phyloP scores from a whole-genome alignment of 208 protist genomes.

The Trypanosoma theileri region DNA sequence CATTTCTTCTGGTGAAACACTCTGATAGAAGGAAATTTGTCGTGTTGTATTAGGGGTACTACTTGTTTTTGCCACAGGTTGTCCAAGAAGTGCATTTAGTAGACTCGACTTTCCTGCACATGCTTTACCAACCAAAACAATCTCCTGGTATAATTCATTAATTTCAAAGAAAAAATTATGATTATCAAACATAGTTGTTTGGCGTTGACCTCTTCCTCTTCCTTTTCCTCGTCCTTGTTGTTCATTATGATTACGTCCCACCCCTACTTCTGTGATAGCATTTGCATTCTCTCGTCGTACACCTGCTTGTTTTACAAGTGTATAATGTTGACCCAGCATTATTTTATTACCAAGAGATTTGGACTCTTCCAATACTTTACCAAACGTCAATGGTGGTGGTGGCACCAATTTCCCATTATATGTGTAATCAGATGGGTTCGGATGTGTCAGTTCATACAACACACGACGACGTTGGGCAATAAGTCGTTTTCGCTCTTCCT shows the following conservation, averaged over 20 bases:
- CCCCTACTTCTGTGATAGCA: background rate
- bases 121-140: constrained; percentile 82
- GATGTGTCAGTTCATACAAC: constrained; percentile 86
- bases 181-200: constrained; percentile 72
- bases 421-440: constrained; percentile 79
- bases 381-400: constrained; percentile 86
- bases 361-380: constrained; percentile 72
- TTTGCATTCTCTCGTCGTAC: constrained; percentile 38
- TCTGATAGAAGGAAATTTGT: constrained; percentile 88
- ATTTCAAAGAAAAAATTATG: constrained; percentile 92
- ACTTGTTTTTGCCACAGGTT: constrained; percentile 80
- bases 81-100: constrained; percentile 82
- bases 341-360: constrained; percentile 61
- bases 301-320: constrained; percentile 68
- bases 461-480: constrained; percentile 59
- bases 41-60: constrained; percentile 87
- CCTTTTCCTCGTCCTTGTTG: constrained; percentile 14
- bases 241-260: background rate
- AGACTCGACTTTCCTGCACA: constrained; percentile 88
- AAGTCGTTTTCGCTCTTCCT: constrained; percentile 56
- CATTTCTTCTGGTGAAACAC: constrained; percentile 76
- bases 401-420: constrained; percentile 86
- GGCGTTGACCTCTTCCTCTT: constrained; percentile 35
- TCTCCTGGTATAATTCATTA: constrained; percentile 89
- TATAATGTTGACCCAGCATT: constrained; percentile 76